These are phyloP conservation scores for Daldinia eschscholtzii DNA, from an alignment of 2,329 filamentous ascomycete genomes.

Conservation along the genomic window DNA sequence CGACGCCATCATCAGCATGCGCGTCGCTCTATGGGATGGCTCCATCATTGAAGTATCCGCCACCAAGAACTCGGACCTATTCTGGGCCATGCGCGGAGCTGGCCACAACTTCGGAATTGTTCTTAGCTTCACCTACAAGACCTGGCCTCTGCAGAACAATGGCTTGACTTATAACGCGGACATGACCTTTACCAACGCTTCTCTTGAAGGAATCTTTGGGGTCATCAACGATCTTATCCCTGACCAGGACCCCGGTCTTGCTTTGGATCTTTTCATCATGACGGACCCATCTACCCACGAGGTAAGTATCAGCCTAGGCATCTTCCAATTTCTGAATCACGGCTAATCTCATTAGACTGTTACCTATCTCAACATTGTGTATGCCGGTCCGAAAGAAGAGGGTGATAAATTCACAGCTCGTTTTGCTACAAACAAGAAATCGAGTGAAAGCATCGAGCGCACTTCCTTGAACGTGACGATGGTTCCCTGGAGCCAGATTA, in stretches of 20 bases:
- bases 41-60: slow-evolving; percentile 50
- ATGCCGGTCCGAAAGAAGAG: slow-evolving; percentile 19
- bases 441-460: background rate
- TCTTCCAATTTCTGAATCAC: background rate
- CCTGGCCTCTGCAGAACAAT: slow-evolving; percentile 25
- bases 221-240: slow-evolving; percentile 29
- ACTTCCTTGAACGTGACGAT: slow-evolving; percentile 24
- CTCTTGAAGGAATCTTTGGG: slow-evolving; percentile 21
- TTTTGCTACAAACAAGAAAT: slow-evolving; percentile 22
- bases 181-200: slow-evolving; percentile 32
- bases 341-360: slow-evolving; percentile 20
- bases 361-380: slow-evolving; percentile 24
- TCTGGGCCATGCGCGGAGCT: slow-evolving; percentile 61
- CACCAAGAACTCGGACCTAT: slow-evolving; percentile 55
- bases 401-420: slow-evolving; percentile 23
- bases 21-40: slow-evolving; percentile 57
- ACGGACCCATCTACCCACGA: slow-evolving; percentile 3
- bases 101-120: slow-evolving; percentile 60
- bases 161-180: slow-evolving; percentile 30
- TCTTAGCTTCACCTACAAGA: slow-evolving; percentile 23
- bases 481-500: slow-evolving; percentile 24
- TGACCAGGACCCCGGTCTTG: slow-evolving; percentile 24
- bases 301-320: slow-evolving; percentile 8
- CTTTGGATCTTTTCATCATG: slow-evolving; percentile 25
- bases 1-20: slow-evolving; percentile 57